A percentile compares a stretch with the other conserved stretches of the same genome.
phyloP scores from a whole-genome alignment of 2,329 filamentous ascomycete genomes.

The Orbilia ellipsospora region DNA sequence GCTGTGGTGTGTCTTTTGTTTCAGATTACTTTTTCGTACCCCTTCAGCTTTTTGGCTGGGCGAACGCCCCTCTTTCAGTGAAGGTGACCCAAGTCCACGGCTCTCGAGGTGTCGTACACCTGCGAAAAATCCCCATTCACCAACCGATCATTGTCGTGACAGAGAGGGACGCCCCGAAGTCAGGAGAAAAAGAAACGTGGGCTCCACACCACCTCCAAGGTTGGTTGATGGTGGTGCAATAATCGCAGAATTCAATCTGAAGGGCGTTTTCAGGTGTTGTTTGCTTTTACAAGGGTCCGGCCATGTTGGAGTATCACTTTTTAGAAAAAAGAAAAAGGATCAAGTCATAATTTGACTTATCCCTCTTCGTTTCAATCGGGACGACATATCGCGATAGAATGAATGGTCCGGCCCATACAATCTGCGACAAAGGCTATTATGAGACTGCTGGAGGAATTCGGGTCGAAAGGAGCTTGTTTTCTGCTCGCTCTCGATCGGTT shows the following conservation, averaged over 20 bases:
- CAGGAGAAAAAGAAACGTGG: background rate
- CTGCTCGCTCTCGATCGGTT: background rate
- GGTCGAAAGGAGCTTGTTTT: background rate
- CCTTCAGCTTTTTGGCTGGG: no score
- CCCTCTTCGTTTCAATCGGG: background rate
- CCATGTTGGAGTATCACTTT: background rate
- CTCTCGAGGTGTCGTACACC: background rate
- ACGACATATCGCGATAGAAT: background rate
- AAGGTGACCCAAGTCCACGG: background rate
- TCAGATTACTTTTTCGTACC: no score
- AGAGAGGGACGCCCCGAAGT: background rate
- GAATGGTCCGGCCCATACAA: background rate
- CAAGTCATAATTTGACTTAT: conserved; percentile 1
- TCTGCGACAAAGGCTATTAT: no score
- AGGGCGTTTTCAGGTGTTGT: conserved; percentile 12
- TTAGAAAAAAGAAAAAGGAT: background rate
- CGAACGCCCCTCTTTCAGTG: no score
- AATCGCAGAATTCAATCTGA: no score
- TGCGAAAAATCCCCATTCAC: conserved; percentile 1
- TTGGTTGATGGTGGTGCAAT: no score
- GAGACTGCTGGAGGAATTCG: no score
- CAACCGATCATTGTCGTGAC: background rate
- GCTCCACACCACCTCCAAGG: background rate
- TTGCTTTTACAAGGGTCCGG: conserved; percentile 29
- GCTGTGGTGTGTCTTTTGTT: no score